Percentiles rank a stretch among this genome's conserved stretches.
phyloP scores from a whole-genome alignment of 2,329 filamentous ascomycete species.

The Claviceps sp. region DNA sequence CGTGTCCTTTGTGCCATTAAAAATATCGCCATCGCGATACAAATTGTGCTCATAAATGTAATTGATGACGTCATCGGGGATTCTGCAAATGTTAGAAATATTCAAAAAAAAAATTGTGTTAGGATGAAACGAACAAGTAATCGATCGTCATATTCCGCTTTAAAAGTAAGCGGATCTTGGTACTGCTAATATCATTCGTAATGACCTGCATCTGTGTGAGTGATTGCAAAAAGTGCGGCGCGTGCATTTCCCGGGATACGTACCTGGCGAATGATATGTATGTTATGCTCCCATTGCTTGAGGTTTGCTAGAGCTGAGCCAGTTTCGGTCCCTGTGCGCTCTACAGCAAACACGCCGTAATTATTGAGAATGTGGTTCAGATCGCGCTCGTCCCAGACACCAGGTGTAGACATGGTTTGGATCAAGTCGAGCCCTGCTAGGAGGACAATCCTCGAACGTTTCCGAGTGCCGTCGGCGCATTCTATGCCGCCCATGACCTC shows the following conservation, averaged over 20 bases:
- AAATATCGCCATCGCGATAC: slow-evolving; percentile 28
- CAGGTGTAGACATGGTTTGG: slow-evolving; percentile 58
- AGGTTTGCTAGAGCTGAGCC: slow-evolving; percentile 75
- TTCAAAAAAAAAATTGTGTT: too few relatives aligned
- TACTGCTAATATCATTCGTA: slow-evolving; percentile 75
- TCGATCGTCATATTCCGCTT: slow-evolving; percentile 71
- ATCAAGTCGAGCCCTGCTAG: slow-evolving; percentile 68
- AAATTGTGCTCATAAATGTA: slow-evolving; percentile 58
- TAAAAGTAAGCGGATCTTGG: slow-evolving; percentile 69
- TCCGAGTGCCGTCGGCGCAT: slow-evolving; percentile 50
- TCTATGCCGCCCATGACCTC: slow-evolving; percentile 61
- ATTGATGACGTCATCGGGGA: slow-evolving; percentile 59
- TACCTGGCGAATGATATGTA: slow-evolving; percentile 61
- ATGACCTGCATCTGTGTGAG: slow-evolving; percentile 25
- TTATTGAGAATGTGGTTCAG: slow-evolving; percentile 75
- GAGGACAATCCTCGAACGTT: slow-evolving; percentile 59
- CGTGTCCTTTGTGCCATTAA: not conserved
- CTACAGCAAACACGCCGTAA: slow-evolving; percentile 76
- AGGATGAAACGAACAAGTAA: slow-evolving; percentile 31
- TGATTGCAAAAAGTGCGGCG: not conserved
- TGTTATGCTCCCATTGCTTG: slow-evolving; percentile 71
- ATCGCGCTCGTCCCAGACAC: slow-evolving; percentile 74
- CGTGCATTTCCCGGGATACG: not conserved
- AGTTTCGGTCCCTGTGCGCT: slow-evolving; percentile 77
- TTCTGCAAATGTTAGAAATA: slow-evolving; percentile 11